Base-by-base conservation (phyloP, 768 basidiomycete species). In the Fomitopsis pulvina region DNA sequence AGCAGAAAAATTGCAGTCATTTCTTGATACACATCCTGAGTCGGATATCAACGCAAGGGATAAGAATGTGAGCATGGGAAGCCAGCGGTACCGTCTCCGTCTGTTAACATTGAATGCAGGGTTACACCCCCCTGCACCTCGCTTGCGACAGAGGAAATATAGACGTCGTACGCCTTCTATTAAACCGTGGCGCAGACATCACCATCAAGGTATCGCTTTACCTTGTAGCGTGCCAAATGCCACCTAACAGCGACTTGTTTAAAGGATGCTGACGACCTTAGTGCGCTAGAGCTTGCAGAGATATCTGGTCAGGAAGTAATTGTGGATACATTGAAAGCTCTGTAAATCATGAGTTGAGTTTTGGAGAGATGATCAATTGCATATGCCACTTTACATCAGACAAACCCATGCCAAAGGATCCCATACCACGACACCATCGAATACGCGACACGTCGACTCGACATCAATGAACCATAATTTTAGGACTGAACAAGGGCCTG, bases 71-170 rank as follows among this genome's bases (percentile, higher is more conserved):
- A 65, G 84, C 39, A 25, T 12, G 14, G 34, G 14, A 5, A 37
- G 12, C n/a, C 24, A 26, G n/a, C 24, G 26, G 8, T 42, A 12
- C 18, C 20, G 14, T 34, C n/a, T 46, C 12, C 21, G 53, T 45
- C 18, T 29, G 25, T 32, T 32, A 11, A 34, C 48, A 44, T 46
- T 47, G 51, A 48, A 45, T 41, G 18, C 59, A 96, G 93, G 92
- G 90, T 29, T 92, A 92, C 63, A 89, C 92, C 0, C 76, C 92
- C 7, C 67, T 96, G 18, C 93, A 96, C 58, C 73, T 94, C 0
- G 92, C 93, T 4, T 80, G 83, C 24, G 93, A 96, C 64, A 73
- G 92, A 60, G 93, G 93, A 1, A 74, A 81, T 58, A 48, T 70
- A 6, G 69, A 72, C 0, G 68, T 78, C 2, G 85, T 87, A 1